phyloP scores from a whole-genome alignment of 345 rosid species.

The Salix dunnii region DNA sequence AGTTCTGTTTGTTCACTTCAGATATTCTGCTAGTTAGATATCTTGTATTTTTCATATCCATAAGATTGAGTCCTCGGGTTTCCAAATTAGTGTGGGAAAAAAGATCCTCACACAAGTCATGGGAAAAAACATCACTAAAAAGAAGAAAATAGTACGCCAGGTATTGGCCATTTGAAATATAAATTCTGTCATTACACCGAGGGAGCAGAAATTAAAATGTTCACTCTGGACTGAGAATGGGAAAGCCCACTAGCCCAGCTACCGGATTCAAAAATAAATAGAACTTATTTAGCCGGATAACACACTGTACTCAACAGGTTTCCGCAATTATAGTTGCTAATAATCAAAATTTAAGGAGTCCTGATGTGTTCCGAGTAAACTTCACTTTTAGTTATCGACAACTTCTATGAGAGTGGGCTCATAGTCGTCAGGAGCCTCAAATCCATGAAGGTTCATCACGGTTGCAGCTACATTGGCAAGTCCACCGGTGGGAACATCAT shows the following conservation, averaged over 20 bases:
- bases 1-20: background rate
- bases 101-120: background rate
- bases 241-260: background rate
- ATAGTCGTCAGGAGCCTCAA: conserved; percentile 74
- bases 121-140: background rate
- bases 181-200: background rate
- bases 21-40: background rate
- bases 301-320: background rate
- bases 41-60: background rate
- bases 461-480: conserved; percentile 98
- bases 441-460: conserved; percentile 88
- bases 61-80: background rate
- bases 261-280: background rate
- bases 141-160: background rate
- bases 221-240: background rate
- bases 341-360: background rate
- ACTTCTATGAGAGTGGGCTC: conserved; percentile 85
- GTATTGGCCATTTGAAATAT: background rate
- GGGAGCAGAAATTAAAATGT: background rate
- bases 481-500: conserved; percentile 57
- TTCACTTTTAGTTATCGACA: conserved; percentile 31
- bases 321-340: conserved; percentile 9
- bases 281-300: conserved; percentile 1
- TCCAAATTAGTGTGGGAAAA: background rate
- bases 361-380: too few species aligned